A percentile compares a stretch with the other conserved stretches of the same genome.
Evolutionary conservation across 140 eudicot species (phyloP).

Genomic region (Flaveria floridana): DNA sequence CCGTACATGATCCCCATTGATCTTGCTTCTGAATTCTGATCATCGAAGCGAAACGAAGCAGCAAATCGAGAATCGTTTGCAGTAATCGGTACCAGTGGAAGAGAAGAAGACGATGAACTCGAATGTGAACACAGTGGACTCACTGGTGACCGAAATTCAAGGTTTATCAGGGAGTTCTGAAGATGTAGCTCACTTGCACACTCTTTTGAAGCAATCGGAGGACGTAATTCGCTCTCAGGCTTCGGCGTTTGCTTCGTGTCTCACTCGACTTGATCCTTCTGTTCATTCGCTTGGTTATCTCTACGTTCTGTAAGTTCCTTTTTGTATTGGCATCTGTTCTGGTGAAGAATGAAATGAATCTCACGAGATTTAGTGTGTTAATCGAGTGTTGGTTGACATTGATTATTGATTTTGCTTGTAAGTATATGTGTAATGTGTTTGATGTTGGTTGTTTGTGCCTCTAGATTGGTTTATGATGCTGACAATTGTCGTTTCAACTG

Average conservation of each 20-base stretch:
- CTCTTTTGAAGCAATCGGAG: constrained; percentile 56
- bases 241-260: constrained; percentile 48
- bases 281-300: constrained; percentile 85
- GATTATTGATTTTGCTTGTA: constrained; percentile 1
- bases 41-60: constrained; percentile 25
- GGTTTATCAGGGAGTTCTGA: constrained; percentile 47
- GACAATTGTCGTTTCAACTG: neutral
- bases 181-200: constrained; percentile 55
- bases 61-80: constrained; percentile 19
- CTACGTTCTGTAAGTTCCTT: constrained; percentile 53
- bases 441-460: neutral
- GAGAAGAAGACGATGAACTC: constrained; percentile 27
- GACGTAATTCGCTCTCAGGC: constrained; percentile 56
- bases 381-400: constrained; percentile 3
- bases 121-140: constrained; percentile 57
- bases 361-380: constrained; percentile 22
- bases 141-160: constrained; percentile 66
- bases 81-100: neutral
- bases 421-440: constrained; percentile 13
- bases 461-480: neutral
- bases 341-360: neutral
- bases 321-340: neutral
- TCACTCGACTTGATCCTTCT: constrained; percentile 70
- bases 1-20: neutral
- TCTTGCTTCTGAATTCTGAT: constrained; percentile 11